Percentiles rank a stretch among this genome's conserved stretches.
Evolutionary conservation across 2,329 filamentous ascomycete genomes (phyloP).

Genomic region (Trichophyton schoenleinii): DNA sequence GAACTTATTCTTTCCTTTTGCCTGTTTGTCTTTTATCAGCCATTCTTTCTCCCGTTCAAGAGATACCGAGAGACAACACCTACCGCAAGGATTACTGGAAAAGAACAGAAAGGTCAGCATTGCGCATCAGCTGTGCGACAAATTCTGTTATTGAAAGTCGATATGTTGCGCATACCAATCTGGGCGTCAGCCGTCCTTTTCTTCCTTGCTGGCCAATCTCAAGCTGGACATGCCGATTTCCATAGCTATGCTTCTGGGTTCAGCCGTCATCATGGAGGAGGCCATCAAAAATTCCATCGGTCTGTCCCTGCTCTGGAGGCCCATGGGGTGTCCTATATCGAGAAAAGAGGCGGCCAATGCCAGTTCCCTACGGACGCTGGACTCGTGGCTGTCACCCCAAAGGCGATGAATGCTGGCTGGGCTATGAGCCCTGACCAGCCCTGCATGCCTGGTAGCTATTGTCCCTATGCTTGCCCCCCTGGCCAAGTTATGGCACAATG

Average conservation of each 20-base stretch:
- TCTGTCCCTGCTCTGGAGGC: constrained; percentile 9
- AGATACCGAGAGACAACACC: neutral
- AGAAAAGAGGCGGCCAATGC: constrained; percentile 48
- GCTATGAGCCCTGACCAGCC: constrained; percentile 64
- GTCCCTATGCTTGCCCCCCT: constrained; percentile 63
- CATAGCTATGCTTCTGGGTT: constrained; percentile 12
- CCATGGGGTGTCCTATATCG: constrained; percentile 23
- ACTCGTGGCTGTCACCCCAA: constrained; percentile 55
- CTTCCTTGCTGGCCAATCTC: neutral
- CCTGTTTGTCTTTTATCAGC: neutral
- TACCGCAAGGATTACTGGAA: neutral
- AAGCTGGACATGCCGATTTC: constrained; percentile 5
- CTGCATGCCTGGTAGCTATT: constrained; percentile 56
- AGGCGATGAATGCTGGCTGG: constrained; percentile 57
- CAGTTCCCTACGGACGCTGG: constrained; percentile 54
- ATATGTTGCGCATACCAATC: neutral
- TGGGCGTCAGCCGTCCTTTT: constrained; percentile 1
- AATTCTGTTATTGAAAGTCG: neutral
- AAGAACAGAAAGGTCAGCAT: neutral
- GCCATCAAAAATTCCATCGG: constrained; percentile 17
- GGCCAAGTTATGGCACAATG: constrained; percentile 70
- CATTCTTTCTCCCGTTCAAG: neutral
- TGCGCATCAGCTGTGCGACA: neutral
- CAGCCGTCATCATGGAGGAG: constrained; percentile 14
- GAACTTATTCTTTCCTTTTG: neutral